Base-by-base conservation (phyloP, 352 stramenopile genomes). In the Phytophthora tentaculata region DNA sequence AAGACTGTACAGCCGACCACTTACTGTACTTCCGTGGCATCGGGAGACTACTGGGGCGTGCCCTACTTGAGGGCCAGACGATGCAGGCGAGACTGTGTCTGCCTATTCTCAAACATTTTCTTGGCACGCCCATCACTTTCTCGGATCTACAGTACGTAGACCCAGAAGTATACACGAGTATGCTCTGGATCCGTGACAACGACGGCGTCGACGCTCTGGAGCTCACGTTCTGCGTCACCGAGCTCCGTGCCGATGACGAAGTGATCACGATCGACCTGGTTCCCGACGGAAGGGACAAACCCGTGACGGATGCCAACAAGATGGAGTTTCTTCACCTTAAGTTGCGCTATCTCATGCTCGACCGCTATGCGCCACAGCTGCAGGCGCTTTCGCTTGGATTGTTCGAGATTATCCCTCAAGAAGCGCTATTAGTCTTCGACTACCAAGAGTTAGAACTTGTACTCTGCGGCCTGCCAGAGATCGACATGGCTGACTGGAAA, bases 401-500 rank as follows among this genome's bases (percentile, higher is more conserved):
- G 62, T 99, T 98, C 71, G 97, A 99, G 70, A 91, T 99, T 8
- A 90, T 99, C 37, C 97, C 97, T 2, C 95, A 98, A 60, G 89
- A 98, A 56, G 86, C 98, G 9, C 77, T 99, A 24, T 96, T 97
- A 45, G 89, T 99, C 1, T 99, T 99, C 76, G 97, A 99, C 80
- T 99, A 98, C 74, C 97, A 99, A 74, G 97, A 99, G 76, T 80
- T 99, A 28, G 86, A 95, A 73, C 79, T 95, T 41, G 81, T 95
- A 41, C 70, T 95, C n/a, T 91, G 84, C 37, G 87, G 87, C 0
- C 58, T 97, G n/a, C 80, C 83, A 2, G 79, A 92, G 63, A 95
- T 98, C 48, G 90, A 98, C 65, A 63, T 98, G 9, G 74, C 57
- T 7, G 94, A 98, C 64, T 97, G 95, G 92, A 81, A 90, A 20